These are phyloP conservation scores for Leptodontidium sp. DNA, from an alignment of 2,329 filamentous ascomycete species.

Conservation along the genomic window DNA sequence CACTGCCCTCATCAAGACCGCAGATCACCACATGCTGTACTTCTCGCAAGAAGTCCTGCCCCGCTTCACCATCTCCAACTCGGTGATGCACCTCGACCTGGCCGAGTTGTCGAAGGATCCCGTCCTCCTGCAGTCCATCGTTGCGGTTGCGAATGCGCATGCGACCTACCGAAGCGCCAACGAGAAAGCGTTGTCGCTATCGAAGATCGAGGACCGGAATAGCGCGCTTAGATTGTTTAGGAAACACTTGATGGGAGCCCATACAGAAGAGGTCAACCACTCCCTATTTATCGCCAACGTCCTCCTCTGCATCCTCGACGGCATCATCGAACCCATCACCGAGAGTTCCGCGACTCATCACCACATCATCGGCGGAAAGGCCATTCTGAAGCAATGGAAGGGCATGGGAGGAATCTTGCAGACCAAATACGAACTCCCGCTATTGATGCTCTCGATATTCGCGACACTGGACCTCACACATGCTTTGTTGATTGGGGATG, in stretches of 20 bases:
- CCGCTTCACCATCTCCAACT: conserved; percentile 44
- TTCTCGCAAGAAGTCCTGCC: conserved; percentile 44
- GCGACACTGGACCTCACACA: conserved; percentile 54
- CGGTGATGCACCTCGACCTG: conserved; percentile 38
- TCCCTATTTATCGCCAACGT: conserved; percentile 53
- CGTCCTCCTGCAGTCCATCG: conserved; percentile 39
- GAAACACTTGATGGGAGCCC: conserved; percentile 48
- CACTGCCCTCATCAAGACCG: conserved; percentile 42
- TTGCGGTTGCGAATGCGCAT: conserved; percentile 42
- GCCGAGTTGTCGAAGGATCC: conserved; percentile 39
- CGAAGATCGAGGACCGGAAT: conserved; percentile 43
- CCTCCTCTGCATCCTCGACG: conserved; percentile 51
- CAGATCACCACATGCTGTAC: conserved; percentile 42
- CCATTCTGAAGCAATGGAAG: conserved; percentile 43
- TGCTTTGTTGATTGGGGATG: conserved; percentile 50
- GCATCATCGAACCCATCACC: conserved; percentile 42
- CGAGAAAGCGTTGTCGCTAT: conserved; percentile 35
- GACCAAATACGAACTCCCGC: conserved; percentile 40
- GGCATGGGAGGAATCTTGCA: conserved; percentile 38
- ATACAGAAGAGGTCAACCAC: conserved; percentile 45
- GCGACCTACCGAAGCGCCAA: conserved; percentile 39
- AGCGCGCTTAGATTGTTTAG: conserved; percentile 46
- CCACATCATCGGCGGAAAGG: conserved; percentile 42
- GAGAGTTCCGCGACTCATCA: conserved; percentile 40
- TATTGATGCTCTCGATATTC: conserved; percentile 55